Evolutionary conservation across 805 yeast genomes (phyloP), one percentile per base, ranked within the genome.

Genomic region (Tetrapisispora pingtungensis): DNA sequence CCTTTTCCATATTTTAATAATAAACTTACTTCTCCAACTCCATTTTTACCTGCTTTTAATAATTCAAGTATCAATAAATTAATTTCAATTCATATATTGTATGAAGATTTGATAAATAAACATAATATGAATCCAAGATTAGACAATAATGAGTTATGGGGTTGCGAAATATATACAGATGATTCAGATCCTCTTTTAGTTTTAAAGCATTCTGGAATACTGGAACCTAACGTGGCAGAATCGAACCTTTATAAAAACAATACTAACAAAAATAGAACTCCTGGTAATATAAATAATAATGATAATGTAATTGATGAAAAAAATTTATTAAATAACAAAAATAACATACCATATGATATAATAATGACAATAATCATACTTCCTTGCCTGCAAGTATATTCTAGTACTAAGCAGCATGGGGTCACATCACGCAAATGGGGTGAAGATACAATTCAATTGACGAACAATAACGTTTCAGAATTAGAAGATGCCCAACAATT

Each of bases 111-210:
- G 7, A 60, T 43, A 48, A 28, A 37, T 26, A 33, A 24, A 20
- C 7, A 22, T 33, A 8, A 33, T 18, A 32, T 40, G 1, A 33
- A 43, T 12, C 69, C 66, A 27, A 69, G 77, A 41, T 69, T 66
- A 13, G 56, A 53, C 31, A 75, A 81, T 27, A 66, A 78, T 41
- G 72, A 74, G 38, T 50, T 88, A 1, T 90, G 97, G 97, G 98
- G 98, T 2, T 75, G 89, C 1, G 95, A 89, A 36, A 70, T 93
- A 0, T 93, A 90, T 62, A 85, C 97, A 0, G 97, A 93, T 62
- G 98, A 90, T 61, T 83, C 95, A 1, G 96, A 90, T 61, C 67
- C 89, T 2, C 71, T 90, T 32, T 71, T 84, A 5, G 82, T 80
- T 0, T 65, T 90, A 42, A 74, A 77, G 49, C 97, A 93, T 55